Evolutionary conservation across 2,329 filamentous ascomycete genomes (phyloP), one percentile per base, ranked within the genome.

Genomic region (Diplodia sapinea): DNA sequence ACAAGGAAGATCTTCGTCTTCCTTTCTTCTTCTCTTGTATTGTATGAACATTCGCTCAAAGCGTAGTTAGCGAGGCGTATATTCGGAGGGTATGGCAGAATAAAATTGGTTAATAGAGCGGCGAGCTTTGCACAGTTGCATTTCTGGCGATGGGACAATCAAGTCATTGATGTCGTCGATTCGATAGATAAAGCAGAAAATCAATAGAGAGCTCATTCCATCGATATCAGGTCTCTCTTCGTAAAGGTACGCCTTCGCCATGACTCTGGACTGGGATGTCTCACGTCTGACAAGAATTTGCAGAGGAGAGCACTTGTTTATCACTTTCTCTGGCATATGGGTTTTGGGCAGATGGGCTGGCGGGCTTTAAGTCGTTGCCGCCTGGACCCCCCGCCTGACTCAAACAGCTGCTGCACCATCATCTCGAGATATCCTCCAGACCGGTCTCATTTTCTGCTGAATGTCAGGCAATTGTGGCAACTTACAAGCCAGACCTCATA

Each of bases 41-140:
- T 17, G 40, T n/a, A 2, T 20, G 43, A 47, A 13, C n/a, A 47
- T 47, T 20, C n/a, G 2, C 11, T 11, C 7, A 20, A 47, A 47
- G 43, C n/a, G 43, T 47, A 20, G 43, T 47, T 47, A 47, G 43
- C 43, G 43, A 47, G 43, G 43, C 43, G 43, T 47, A n/a, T 47
- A 47, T 47, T 3, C 36, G 17, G 17, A n/a, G 8, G 43, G 43
- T n/a, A 20, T 47, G 17, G n/a, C 17, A 47, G 2, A 47, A 47
- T 11, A 20, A 43, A 20, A n/a, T 47, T 2, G 8, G 17, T 47
- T 20, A 11, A 7, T n/a, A 43, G 40, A n/a, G 5, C 15, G n/a
- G 17, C 15, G 4, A 43, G 7, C 15, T 6, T 17, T 43, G 17
- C 15, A 15, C 17, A 17, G 7, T 43, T 43, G 15, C 40, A 17